Evolutionary conservation across 2,329 filamentous ascomycete genomes (phyloP).

Genomic region (Lachnellula subtilissima): DNA sequence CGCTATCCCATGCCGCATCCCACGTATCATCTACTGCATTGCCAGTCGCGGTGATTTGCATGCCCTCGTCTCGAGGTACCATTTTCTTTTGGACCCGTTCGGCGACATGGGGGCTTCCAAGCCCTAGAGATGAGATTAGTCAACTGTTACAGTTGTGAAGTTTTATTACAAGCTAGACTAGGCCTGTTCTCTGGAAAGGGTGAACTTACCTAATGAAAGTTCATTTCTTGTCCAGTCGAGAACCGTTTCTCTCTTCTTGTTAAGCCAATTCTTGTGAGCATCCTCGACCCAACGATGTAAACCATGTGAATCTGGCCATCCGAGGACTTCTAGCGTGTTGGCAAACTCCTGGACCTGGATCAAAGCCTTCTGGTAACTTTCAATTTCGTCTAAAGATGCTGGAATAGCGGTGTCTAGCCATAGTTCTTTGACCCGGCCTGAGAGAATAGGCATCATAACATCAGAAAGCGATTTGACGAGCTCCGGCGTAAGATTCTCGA

Average conservation of each 20-base stretch:
- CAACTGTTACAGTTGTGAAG: background rate
- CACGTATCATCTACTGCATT: slow-evolving; percentile 51
- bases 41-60: slow-evolving; percentile 56
- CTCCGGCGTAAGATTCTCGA: slow-evolving; percentile 47
- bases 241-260: slow-evolving; percentile 73
- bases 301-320: slow-evolving; percentile 58
- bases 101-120: slow-evolving; percentile 64
- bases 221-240: slow-evolving; percentile 69
- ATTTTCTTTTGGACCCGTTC: slow-evolving; percentile 82
- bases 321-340: slow-evolving; percentile 52
- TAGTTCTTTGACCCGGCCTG: slow-evolving; percentile 60
- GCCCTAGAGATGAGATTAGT: slow-evolving; percentile 40
- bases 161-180: background rate
- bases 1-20: slow-evolving; percentile 71
- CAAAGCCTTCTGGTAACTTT: slow-evolving; percentile 66
- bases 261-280: slow-evolving; percentile 79
- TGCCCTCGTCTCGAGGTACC: slow-evolving; percentile 62
- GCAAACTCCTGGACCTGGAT: slow-evolving; percentile 61
- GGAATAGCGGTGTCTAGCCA: slow-evolving; percentile 79
- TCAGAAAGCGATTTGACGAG: slow-evolving; percentile 58
- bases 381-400: slow-evolving; percentile 64
- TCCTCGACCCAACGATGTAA: slow-evolving; percentile 76
- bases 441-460: slow-evolving; percentile 65
- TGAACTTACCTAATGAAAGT: slow-evolving; percentile 43
- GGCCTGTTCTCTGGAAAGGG: background rate